These are phyloP conservation scores for Trichothecium sympodiale DNA, from an alignment of 2,329 filamentous ascomycete genomes.

Conservation along the genomic window DNA sequence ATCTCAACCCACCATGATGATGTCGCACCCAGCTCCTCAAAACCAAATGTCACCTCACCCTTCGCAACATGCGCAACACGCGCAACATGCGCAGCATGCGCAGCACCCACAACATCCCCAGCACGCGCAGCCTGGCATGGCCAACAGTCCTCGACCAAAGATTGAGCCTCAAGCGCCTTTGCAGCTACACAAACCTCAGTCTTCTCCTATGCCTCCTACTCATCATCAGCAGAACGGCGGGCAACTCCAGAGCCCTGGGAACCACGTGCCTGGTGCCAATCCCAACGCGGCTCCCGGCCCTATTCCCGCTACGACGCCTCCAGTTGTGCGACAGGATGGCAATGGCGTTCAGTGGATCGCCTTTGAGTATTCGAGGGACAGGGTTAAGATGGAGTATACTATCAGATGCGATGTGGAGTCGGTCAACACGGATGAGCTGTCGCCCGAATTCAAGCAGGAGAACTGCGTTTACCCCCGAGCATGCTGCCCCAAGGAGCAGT, in stretches of 20 bases:
- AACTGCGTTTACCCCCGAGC: constrained; percentile 97
- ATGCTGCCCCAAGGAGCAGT: constrained; percentile 90
- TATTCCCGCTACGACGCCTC: constrained; percentile 89
- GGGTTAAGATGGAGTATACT: constrained; percentile 99
- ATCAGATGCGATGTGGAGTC: constrained; percentile 97
- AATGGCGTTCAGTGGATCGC: constrained; percentile 99
- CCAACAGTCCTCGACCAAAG: constrained; percentile 51
- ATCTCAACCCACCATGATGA: constrained; percentile 55
- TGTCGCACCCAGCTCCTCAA: constrained; percentile 48
- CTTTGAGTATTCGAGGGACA: constrained; percentile 93
- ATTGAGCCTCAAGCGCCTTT: constrained; percentile 51
- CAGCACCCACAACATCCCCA: constrained; percentile 37
- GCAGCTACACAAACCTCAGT: constrained; percentile 46
- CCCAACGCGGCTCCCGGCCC: constrained; percentile 89
- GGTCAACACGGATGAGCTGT: constrained; percentile 78
- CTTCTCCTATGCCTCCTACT: constrained; percentile 27
- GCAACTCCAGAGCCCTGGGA: constrained; percentile 27
- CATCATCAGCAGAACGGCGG: constrained; percentile 25
- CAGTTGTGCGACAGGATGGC: constrained; percentile 87
- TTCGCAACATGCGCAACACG: constrained; percentile 44
- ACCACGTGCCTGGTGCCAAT: constrained; percentile 48
- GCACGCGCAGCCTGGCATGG: constrained; percentile 43
- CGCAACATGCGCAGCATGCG: constrained; percentile 49
- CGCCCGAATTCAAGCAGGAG: constrained; percentile 87
- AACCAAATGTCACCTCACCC: constrained; percentile 49